Base-by-base conservation (phyloP, 768 basidiomycete genomes). In the Mycena leptocephala region DNA sequence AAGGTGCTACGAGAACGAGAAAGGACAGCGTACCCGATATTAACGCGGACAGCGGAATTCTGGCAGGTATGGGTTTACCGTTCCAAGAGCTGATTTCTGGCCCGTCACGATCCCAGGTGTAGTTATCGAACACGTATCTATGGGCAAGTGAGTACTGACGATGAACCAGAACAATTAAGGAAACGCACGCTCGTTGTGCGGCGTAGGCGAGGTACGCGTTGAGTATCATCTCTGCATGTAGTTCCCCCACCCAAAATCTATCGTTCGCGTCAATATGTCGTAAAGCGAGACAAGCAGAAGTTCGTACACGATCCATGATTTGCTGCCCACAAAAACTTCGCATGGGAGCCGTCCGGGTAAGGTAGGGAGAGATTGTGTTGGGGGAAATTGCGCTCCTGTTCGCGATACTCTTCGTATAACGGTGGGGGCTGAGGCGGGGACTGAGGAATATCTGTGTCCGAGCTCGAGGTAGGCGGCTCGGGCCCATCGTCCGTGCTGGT, bases 171-270 rank as follows among this genome's bases (percentile, higher is more conserved):
- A n/a, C 59, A 63, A n/a, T 64, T 32, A 46, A 16, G 16, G 67
- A 2, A 46, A 32, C 46, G n/a, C 24, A 93, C 90, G 90, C 84
- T 76, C 92, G 83, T 37, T 87, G 86, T 0, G 90, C 80, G 2
- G 83, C 79, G 63, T 88, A 85, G 0, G 92, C 89, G 3, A 94
- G 81, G 55, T 90, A 84, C 0, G 90, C 86, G 63, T 90, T 88
- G 61, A 93, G 78, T 5, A 93, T 63, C 72, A 91, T 87, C 72
- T 93, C 75, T 93, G 91, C 86, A 93, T 84, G 8, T 82, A 86
- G 67, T 94, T 93, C 4, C 92, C 92, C 91, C 91, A 93, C 5
- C 92, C 93, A 48, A 87, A 85, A 13, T 80, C 91, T 91, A 61
- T 51, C 1, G 51, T 18, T 11, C 72, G 16, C 13, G 30, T 30